A percentile compares a stretch with the other conserved stretches of the same genome.
These are phyloP conservation scores for Trichopus zeylanicus DNA, from an alignment of 116 monocot species.

Conservation along the genomic window DNA sequence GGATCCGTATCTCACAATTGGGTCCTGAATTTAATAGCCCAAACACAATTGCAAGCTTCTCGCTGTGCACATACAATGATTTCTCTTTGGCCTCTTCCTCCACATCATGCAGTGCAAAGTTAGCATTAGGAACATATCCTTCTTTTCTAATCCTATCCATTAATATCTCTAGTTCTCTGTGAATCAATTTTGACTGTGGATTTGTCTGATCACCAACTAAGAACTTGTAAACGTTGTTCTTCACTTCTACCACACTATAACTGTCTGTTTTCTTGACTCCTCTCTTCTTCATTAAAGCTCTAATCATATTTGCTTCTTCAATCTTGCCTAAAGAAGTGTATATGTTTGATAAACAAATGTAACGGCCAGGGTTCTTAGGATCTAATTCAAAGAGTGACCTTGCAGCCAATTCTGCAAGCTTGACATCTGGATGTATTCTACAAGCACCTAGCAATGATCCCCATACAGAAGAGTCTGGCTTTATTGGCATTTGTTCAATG, in stretches of 20 bases:
- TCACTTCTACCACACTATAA: conserved; percentile 22
- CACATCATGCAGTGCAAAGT: conserved; percentile 29
- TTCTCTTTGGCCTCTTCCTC: conserved; percentile 35
- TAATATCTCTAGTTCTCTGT: conserved; percentile 18
- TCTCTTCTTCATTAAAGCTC: conserved; percentile 20
- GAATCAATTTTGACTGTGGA: conserved; percentile 22
- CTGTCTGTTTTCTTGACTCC: conserved; percentile 26
- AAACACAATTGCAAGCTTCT: conserved; percentile 31
- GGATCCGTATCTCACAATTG: conserved; percentile 20
- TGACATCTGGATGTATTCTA: conserved; percentile 25
- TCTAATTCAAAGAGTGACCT: conserved; percentile 25
- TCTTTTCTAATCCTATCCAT: conserved; percentile 22
- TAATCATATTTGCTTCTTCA: conserved; percentile 21
- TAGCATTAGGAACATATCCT: conserved; percentile 29
- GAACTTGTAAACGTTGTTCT: conserved; percentile 32
- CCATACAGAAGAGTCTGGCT: conserved; percentile 23
- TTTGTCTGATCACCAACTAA: conserved; percentile 19
- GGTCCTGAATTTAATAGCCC: conserved; percentile 24
- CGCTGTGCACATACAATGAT: conserved; percentile 18
- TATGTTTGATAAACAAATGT: conserved; percentile 22
- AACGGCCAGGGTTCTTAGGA: conserved; percentile 21
- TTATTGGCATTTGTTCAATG: conserved; percentile 25
- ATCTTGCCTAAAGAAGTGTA: conserved; percentile 23
- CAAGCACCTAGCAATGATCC: conserved; percentile 33
- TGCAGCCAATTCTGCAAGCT: conserved; percentile 25